These are phyloP conservation scores for Schizonepeta tenuifolia DNA, from an alignment of 257 asterid species.

Conservation along the genomic window DNA sequence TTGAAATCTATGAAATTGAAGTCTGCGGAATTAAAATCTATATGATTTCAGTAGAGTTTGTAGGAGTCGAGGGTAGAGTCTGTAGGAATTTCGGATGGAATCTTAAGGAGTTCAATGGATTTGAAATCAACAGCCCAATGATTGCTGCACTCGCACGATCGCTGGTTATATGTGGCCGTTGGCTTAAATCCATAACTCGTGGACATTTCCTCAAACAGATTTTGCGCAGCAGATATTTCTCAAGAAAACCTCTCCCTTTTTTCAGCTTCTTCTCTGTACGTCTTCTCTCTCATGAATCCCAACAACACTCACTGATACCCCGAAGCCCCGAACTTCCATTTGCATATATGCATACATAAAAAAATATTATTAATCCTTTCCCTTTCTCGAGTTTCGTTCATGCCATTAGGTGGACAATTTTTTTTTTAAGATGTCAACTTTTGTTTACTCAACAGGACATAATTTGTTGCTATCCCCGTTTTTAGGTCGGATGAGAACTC, in stretches of 20 bases:
- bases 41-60: too few relatives aligned
- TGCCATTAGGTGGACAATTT: not conserved
- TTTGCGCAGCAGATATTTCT: constrained; percentile 18
- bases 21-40: too few relatives aligned
- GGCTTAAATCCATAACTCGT: too few relatives aligned
- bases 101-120: too few relatives aligned
- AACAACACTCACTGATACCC: not conserved
- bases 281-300: constrained; percentile 21
- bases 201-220: constrained; percentile 5
- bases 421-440: constrained; percentile 55
- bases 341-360: not conserved
- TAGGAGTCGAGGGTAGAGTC: too few relatives aligned
- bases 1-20: too few relatives aligned
- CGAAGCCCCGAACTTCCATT: not conserved
- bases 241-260: not conserved
- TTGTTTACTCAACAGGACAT: constrained; percentile 51
- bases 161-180: too few relatives aligned
- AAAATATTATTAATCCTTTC: not conserved
- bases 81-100: too few relatives aligned
- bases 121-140: too few relatives aligned
- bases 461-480: constrained; percentile 57
- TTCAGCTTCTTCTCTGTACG: not conserved
- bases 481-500: constrained; percentile 47
- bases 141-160: too few relatives aligned
- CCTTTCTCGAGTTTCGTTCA: constrained; percentile 6